Evolutionary conservation across 768 basidiomycete genomes (phyloP).

Genomic region (Xerocomellus dryophilus): DNA sequence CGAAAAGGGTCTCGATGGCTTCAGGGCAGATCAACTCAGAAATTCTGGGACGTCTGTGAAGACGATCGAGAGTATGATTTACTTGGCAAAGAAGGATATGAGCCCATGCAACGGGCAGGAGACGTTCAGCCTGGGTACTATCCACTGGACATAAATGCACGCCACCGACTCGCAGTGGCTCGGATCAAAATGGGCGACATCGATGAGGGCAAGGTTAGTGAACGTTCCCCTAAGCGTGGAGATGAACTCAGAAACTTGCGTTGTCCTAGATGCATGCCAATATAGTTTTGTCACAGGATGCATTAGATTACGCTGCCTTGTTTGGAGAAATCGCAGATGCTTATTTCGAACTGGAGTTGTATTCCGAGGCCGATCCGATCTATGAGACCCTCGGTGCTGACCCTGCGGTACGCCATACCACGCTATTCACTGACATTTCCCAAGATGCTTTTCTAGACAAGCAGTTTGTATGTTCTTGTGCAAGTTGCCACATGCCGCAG

Average conservation of each 20-base stretch:
- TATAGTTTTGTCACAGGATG: conserved; percentile 67
- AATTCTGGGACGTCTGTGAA: conserved; percentile 74
- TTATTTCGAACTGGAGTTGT: conserved; percentile 66
- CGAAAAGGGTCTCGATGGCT: conserved; percentile 84
- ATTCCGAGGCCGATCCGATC: conserved; percentile 73
- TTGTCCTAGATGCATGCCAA: conserved; percentile 66
- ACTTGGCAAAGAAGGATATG: conserved; percentile 54
- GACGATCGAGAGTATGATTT: conserved; percentile 85
- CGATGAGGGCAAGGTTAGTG: conserved; percentile 75
- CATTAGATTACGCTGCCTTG: conserved; percentile 71
- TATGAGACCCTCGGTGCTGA: conserved; percentile 77
- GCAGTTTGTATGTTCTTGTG: conserved; percentile 63
- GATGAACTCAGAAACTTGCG: background rate
- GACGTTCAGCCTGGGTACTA: conserved; percentile 52
- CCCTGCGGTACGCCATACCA: conserved; percentile 52
- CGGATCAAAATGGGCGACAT: conserved; percentile 76
- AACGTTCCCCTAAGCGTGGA: background rate
- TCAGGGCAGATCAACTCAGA: conserved; percentile 72
- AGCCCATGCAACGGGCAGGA: conserved; percentile 37
- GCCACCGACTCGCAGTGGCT: conserved; percentile 81
- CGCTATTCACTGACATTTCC: background rate
- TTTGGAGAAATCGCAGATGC: conserved; percentile 86
- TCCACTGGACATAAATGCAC: conserved; percentile 38
- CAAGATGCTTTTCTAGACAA: conserved; percentile 51
- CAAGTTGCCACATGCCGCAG: conserved; percentile 83